Percentiles rank a stretch among this genome's conserved stretches.
Evolutionary conservation across 2,329 filamentous ascomycete species (phyloP).

Genomic region (Diaporthe citri): DNA sequence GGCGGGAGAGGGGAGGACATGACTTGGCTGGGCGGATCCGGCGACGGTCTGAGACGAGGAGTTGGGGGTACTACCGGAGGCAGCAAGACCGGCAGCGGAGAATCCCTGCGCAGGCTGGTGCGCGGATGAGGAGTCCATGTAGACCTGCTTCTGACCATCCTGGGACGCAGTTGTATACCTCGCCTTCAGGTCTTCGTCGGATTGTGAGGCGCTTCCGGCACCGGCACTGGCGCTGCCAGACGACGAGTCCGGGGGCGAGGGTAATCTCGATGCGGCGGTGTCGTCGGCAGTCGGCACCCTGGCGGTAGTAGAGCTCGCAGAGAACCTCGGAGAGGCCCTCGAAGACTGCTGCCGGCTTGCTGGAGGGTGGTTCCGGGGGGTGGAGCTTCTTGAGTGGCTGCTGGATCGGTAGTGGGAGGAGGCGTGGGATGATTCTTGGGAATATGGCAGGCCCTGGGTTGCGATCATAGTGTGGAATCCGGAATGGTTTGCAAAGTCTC

Average conservation of each 20-base stretch:
- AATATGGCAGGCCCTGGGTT: slow-evolving; percentile 56
- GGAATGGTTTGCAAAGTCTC: slow-evolving; percentile 80
- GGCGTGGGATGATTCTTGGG: slow-evolving; percentile 61
- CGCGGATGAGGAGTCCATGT: slow-evolving; percentile 42
- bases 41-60: slow-evolving; percentile 39
- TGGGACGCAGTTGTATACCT: slow-evolving; percentile 42
- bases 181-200: slow-evolving; percentile 41
- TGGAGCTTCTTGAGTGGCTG: slow-evolving; percentile 49
- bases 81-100: slow-evolving; percentile 42
- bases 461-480: slow-evolving; percentile 80
- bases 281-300: slow-evolving; percentile 38
- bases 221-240: slow-evolving; percentile 55
- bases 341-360: slow-evolving; percentile 34
- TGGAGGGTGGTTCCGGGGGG: slow-evolving; percentile 47
- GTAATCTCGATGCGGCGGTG: slow-evolving; percentile 61
- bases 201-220: slow-evolving; percentile 42
- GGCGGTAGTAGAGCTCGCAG: background rate
- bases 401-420: slow-evolving; percentile 53
- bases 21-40: slow-evolving; percentile 40
- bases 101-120: slow-evolving; percentile 42
- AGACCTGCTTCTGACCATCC: slow-evolving; percentile 44
- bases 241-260: slow-evolving; percentile 68
- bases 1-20: slow-evolving; percentile 52
- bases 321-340: slow-evolving; percentile 19
- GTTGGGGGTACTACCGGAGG: slow-evolving; percentile 49